Conservation (phyloP, 1,284 basidiomycete genomes). For the Meripilus lineatus region DNA sequence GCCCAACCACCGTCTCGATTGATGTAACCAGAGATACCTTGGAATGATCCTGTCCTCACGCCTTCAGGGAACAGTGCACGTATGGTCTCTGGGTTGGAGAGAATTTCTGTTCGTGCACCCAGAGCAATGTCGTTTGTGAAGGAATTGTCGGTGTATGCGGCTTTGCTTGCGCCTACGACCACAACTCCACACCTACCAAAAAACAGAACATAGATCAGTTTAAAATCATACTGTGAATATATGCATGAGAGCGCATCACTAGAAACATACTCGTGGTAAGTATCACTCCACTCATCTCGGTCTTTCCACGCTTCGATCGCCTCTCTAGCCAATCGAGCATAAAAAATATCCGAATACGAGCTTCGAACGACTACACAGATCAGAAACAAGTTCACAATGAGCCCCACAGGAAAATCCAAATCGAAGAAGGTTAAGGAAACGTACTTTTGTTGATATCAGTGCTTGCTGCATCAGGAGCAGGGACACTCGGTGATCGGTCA, state of each 20-base stretch:
- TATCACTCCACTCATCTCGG: slow-evolving; percentile 59
- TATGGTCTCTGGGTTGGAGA: slow-evolving; percentile 36
- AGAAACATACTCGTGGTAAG: slow-evolving; percentile 72
- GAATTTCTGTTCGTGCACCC: slow-evolving; percentile 42
- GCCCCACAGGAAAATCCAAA: not conserved
- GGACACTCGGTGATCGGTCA: slow-evolving; percentile 60
- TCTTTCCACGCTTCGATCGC: slow-evolving; percentile 72
- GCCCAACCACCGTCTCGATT: slow-evolving; percentile 87
- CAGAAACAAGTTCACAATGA: not conserved
- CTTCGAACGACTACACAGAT: slow-evolving; percentile 57
- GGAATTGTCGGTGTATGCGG: slow-evolving; percentile 42
- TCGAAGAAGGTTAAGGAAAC: slow-evolving; percentile 18
- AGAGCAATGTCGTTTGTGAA: slow-evolving; percentile 55
- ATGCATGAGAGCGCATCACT: not conserved
- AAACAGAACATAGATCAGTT: not conserved
- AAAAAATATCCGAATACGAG: slow-evolving; percentile 66
- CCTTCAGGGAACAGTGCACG: slow-evolving; percentile 40
- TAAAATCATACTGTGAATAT: not conserved
- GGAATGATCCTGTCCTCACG: slow-evolving; percentile 30
- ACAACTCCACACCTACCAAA: slow-evolving; percentile 55
- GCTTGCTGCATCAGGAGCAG: slow-evolving; percentile 77
- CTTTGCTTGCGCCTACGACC: slow-evolving; percentile 37
- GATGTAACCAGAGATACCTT: slow-evolving; percentile 48
- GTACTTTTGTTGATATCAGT: slow-evolving; percentile 82
- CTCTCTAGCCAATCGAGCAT: slow-evolving; percentile 65